Evolutionary conservation across 106 monocot genomes (phyloP).

Genomic region (Acorus gramineus): DNA sequence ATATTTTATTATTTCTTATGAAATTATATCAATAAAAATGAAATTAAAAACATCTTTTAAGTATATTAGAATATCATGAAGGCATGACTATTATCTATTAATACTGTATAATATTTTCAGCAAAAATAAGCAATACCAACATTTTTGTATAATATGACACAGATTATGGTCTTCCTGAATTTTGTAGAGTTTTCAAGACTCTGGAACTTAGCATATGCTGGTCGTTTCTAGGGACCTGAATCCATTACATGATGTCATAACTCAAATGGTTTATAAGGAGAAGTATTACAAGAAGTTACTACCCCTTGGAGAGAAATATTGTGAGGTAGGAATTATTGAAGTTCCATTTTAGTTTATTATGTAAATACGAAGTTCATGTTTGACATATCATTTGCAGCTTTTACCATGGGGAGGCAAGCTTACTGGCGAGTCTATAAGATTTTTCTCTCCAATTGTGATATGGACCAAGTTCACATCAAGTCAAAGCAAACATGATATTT

Average conservation of each 20-base stretch:
- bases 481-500: slow-evolving; percentile 30
- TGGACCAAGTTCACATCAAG: slow-evolving; percentile 70
- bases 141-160: neutral
- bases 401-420: slow-evolving; percentile 97
- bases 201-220: slow-evolving; percentile 4
- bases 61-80: no score
- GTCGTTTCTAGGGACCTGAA: slow-evolving; percentile 74
- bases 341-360: no score
- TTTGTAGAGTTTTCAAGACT: slow-evolving; percentile 5
- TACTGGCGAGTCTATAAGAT: slow-evolving; percentile 84
- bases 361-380: neutral
- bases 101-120: no score
- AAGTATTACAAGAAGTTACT: slow-evolving; percentile 70
- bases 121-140: no score
- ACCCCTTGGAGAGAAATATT: slow-evolving; percentile 69
- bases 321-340: slow-evolving; percentile 35
- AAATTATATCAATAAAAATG: no score
- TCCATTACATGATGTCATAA: slow-evolving; percentile 67
- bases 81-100: no score
- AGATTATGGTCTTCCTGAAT: neutral
- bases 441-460: slow-evolving; percentile 97
- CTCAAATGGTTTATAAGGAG: slow-evolving; percentile 57
- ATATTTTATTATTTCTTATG: no score
- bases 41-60: no score
- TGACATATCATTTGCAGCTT: slow-evolving; percentile 45